A percentile compares a stretch with the other conserved stretches of the same genome.
Evolutionary conservation across 2,329 filamentous ascomycete genomes (phyloP).

Genomic region (Aspergillus hiratsukae): DNA sequence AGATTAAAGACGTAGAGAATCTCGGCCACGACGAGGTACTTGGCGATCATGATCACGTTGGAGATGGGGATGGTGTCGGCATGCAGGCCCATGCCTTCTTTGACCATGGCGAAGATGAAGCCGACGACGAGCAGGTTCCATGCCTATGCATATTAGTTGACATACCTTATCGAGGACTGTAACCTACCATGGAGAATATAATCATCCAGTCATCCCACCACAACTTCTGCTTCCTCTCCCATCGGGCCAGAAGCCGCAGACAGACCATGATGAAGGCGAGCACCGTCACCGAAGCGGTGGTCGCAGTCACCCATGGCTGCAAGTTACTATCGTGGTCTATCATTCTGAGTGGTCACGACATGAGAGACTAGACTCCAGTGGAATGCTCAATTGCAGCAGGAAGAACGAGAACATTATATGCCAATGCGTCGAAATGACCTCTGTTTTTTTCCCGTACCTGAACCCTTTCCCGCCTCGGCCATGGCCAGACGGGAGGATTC

Average conservation of each 20-base stretch:
- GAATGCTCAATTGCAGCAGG: neutral
- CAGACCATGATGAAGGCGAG: constrained; percentile 37
- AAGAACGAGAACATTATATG: neutral
- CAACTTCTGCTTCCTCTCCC: constrained; percentile 40
- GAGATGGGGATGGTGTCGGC: constrained; percentile 35
- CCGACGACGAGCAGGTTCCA: constrained; percentile 37
- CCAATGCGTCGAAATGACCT: neutral
- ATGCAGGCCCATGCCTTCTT: constrained; percentile 46
- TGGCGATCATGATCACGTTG: constrained; percentile 28
- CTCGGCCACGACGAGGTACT: constrained; percentile 37
- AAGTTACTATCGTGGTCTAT: constrained; percentile 24
- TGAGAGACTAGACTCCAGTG: neutral
- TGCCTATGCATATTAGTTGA: constrained; percentile 5
- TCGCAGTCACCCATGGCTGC: constrained; percentile 42
- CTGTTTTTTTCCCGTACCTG: neutral
- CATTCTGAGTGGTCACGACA: constrained; percentile 2
- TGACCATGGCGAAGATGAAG: constrained; percentile 48
- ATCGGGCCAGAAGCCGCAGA: constrained; percentile 42
- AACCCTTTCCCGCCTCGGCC: too few species aligned
- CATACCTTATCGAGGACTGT: neutral
- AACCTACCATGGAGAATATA: constrained; percentile 45
- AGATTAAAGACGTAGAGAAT: constrained; percentile 36
- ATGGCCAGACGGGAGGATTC: neutral
- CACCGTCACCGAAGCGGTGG: constrained; percentile 40
- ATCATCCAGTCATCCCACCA: constrained; percentile 53